A percentile compares a stretch with the other conserved stretches of the same genome.
Evolutionary conservation across 78 protist species (phyloP).

Genomic region (Polysphondylium violaceum): DNA sequence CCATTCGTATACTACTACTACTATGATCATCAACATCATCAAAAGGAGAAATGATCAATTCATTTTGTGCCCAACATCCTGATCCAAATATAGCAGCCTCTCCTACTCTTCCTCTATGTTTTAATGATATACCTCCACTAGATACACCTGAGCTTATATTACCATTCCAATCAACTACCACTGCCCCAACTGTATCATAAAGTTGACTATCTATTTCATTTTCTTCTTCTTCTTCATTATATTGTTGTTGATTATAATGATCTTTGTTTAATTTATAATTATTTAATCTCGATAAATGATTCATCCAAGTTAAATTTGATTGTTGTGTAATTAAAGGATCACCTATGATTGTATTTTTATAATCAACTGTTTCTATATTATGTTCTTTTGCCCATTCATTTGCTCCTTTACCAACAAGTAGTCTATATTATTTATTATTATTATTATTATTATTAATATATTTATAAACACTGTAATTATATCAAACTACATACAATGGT

Average conservation of each 20-base stretch:
- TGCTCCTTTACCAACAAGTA: conserved; percentile 77
- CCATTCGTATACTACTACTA: neutral
- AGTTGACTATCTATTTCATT: conserved; percentile 7
- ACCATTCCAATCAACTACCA: conserved; percentile 81
- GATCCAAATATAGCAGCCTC: conserved; percentile 80
- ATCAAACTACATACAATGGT: conserved; percentile 47
- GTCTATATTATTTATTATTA: neutral
- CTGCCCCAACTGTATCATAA: conserved; percentile 88
- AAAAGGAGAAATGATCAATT: neutral
- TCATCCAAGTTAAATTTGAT: conserved; percentile 52
- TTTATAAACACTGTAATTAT: neutral
- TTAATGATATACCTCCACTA: conserved; percentile 87
- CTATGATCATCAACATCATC: neutral
- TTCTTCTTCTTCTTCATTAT: conserved; percentile 10
- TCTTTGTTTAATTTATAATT: conserved; percentile 1
- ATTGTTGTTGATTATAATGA: neutral
- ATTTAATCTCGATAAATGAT: conserved; percentile 45
- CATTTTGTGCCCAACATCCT: conserved; percentile 83
- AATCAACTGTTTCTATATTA: conserved; percentile 34
- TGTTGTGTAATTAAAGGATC: conserved; percentile 76
- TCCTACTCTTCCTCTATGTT: conserved; percentile 86
- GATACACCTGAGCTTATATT: conserved; percentile 81
- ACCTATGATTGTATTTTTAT: conserved; percentile 35
- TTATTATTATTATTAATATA: neutral
- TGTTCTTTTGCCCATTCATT: conserved; percentile 70